Evolutionary conservation across 169 alveolate species (phyloP), one percentile per base, ranked within the genome.

Genomic region (Plasmodium berghei): DNA sequence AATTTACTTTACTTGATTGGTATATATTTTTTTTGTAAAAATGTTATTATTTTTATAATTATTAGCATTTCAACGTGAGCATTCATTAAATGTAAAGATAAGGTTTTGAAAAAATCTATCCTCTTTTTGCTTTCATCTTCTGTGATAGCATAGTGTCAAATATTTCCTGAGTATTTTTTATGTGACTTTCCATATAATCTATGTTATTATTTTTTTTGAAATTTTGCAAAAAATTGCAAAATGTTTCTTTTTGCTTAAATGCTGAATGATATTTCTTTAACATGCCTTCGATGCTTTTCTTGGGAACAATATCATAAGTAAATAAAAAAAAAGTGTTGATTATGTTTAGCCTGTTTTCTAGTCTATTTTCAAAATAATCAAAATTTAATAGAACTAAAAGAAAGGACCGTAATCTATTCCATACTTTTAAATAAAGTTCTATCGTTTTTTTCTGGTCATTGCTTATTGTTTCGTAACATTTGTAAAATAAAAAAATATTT

Each of bases 241-340:
- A 71, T n/a, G 49, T 59, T 14, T 74, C 92, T 16, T 72, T 75
- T 55, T 74, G 67, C 24, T 74, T 87, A 70, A 69, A 49, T 59
- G 46, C 20, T n/a, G 20, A 12, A 6, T 42, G 5, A 55, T 42
- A 87, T 87, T 71, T 74, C 26, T 70, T 74, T 16, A 74, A 10
- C 8, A 87, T 48, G 45, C 22, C 45, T 59, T 74, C 83, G 4
- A 87, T 70, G 22, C 55, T 28, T 52, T 56, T 73, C 46, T 46
- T 83, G 34, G 71, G 87, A 58, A 87, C 72, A 12, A 45, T 49
- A 74, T 73, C 88, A 67, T 69, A 91, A 49, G 90, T 91, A 80
- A 86, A 64, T 86, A 67, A 56, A 87, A 91, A 73, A 85, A 91
- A 87, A 49, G 89, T 80, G n/a, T 69, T 54, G 18, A 87, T 24